Evolutionary conservation across 345 rosid genomes (phyloP), one percentile per base, ranked within the genome.

Genomic region (Lepidium sativum): DNA sequence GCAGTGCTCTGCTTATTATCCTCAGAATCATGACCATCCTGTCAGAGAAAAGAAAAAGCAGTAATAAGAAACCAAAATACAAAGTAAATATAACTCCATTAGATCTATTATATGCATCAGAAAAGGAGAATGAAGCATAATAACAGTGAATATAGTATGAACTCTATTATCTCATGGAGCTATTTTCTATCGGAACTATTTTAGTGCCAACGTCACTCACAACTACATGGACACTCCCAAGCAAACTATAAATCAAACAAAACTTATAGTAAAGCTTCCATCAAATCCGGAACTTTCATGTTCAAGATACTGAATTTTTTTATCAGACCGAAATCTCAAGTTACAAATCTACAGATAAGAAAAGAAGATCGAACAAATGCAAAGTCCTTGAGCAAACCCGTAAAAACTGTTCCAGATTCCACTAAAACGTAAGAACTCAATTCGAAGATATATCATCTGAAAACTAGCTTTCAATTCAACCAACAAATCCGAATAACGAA

Each of bases 1-100:
- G 77, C 77, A 60, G 72, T 73, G 63, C 76, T 72, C 71, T 88
- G 90, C 80, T 91, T 86, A 5, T 78, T 69, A 59, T 83, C 87
- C 51, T 84, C 95, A 4, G 92, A 80, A 73, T 81, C 88, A 43
- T 89, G 81, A 4, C 91, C 92, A 33, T 89, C 95, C 98, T 89
- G 78, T 69, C 27, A 69, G 7, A 21, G 34, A 1, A 31, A 70
- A 8, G 0, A 6, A 48, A 39, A 9, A 50, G 2, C 41, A 9
- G 43, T 29, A 7, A 63, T 31, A 37, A 43, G 18, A 23, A 41
- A 14, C 12, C 1, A 17, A 51, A 48, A 20, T 6, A 14, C 37
- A 50, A 39, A 51, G 6, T 6, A 11, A 11, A 49, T 4, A 18
- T 1, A 51, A 50, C 34, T 38, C 42, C 34, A 58, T 35, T 16